Evolutionary conservation across 2,329 filamentous ascomycete species (phyloP).

Genomic region (Arthrobotrys megalospora): DNA sequence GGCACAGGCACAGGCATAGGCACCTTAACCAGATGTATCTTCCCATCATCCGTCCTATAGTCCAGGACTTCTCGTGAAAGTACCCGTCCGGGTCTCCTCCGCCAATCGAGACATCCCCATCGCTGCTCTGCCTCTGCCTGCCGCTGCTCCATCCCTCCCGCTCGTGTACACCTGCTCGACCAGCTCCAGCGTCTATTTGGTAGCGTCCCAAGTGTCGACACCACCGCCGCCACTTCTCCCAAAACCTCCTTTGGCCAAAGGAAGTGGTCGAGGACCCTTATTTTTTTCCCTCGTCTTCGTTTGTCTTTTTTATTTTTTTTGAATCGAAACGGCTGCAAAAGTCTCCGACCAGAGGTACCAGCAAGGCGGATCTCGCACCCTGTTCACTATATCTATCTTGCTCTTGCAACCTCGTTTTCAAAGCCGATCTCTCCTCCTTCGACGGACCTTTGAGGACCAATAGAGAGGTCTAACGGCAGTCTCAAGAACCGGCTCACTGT

Average conservation of each 20-base stretch:
- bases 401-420: constrained; percentile 16
- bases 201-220: constrained; percentile 46
- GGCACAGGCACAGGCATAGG: background rate
- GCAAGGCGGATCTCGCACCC: constrained; percentile 34
- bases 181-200: constrained; percentile 39
- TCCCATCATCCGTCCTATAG: constrained; percentile 3
- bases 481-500: constrained; percentile 16
- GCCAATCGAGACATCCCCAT: constrained; percentile 49
- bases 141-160: constrained; percentile 29
- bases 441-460: constrained; percentile 17
- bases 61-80: constrained; percentile 11
- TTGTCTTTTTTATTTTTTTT: constrained; percentile 48
- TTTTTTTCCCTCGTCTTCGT: constrained; percentile 44
- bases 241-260: constrained; percentile 59
- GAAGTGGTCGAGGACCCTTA: constrained; percentile 56
- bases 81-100: constrained; percentile 34
- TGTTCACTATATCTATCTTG: constrained; percentile 43
- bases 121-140: constrained; percentile 32
- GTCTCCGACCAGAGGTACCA: constrained; percentile 41
- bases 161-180: constrained; percentile 46
- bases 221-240: constrained; percentile 55
- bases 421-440: constrained; percentile 21
- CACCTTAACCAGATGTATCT: constrained; percentile 18
- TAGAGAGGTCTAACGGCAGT: constrained; percentile 1
- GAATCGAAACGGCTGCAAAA: constrained; percentile 46